Base-by-base conservation (phyloP, 495 filamentous ascomycete species). In the Pyrenopolyporus hunteri region DNA sequence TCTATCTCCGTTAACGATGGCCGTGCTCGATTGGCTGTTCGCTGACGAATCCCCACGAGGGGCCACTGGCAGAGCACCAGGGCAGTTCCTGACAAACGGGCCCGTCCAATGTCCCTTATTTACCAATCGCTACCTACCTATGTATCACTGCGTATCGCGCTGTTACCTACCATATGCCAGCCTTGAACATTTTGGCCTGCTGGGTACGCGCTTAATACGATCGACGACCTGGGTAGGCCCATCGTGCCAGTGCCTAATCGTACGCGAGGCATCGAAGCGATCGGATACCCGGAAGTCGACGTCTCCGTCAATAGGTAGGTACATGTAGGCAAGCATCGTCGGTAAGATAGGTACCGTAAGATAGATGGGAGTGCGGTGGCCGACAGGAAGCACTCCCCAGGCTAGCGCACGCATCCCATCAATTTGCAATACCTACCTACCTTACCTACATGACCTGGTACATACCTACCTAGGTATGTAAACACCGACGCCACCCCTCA, bases 71-170 rank as follows among this genome's bases (percentile, higher is more conserved):
- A 43, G 13, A 19, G 55, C n/a, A 56, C 43, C 56, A 59, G 62
- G 62, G 62, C 62, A 59, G 50, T 49, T 52, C 62, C 62, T 51
- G 57, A 55, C 22, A 59, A 45, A 52, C 45, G 49, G 43, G 33
- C 53, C 14, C 19, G 17, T 63, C 28, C 35, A 23, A 40, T 26
- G 33, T 44, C 44, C 53, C 36, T 49, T 61, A 43, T 50, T 59
- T 51, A 39, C 44, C 49, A 23, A 7, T 14, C 37, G 19, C 47
- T 47, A 57, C 16, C n/a, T n/a, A n/a, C n/a, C n/a, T 35, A 13
- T 36, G 8, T 43, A 23, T 9, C 23, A 42, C 23, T 42, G 19
- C 37, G 37, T 13, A 39, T 42, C 29, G 31, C n/a, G n/a, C n/a
- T n/a, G n/a, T n/a, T 40, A 35, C 48, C 39, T 36, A n/a, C n/a